Evolutionary conservation across 176 grass and related monocot species (phyloP), one percentile per base, ranked within the genome.

Genomic region (Otatea glauca): DNA sequence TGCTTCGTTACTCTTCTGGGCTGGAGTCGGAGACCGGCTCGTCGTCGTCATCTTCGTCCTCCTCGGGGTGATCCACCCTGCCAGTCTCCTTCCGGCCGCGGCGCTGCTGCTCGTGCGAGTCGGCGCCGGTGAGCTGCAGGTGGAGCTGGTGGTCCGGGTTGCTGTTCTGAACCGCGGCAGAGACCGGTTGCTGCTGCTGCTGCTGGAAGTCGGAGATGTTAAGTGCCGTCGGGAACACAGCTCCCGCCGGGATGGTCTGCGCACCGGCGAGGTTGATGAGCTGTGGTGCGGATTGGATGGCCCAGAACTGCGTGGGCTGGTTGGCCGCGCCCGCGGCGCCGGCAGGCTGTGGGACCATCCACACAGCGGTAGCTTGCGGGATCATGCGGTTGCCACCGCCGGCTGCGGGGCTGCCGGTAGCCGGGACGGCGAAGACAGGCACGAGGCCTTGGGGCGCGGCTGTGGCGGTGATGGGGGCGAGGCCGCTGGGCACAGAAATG

Each of bases 281-380:
- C 64, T 98, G 93, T 0, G 91, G 91, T 12, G 85, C 80, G 11
- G 87, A 70, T 56, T 92, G 96, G 86, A 98, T 88, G 21, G 96
- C 89, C 96, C 93, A 98, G 71, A 92, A 88, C 56, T 95, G 89
- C 9, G 89, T 35, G 32, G 89, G 80, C 75, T 87, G 81, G 75
- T 68, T 50, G 48, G 49, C 78, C 15, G 44, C 55, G 74, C 75
- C 74, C 23, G 47, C 75, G 25, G 55, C 69, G 5, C 58, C 88
- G 5, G 85, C 78, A 0, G 89, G 79, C 63, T 91, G 86, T 5
- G 95, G 95, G 2, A 97, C 74, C 92, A 97, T 97, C 92, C 92
- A 94, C 32, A 97, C 75, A 3, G 95, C 91, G 35, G 92, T 94
- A n/a, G 88, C 92, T 23, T 92, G 90, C 0, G 95, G 95, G 48